Conservation (phyloP, 2,329 filamentous ascomycete species). For the Alternaria alternata region DNA sequence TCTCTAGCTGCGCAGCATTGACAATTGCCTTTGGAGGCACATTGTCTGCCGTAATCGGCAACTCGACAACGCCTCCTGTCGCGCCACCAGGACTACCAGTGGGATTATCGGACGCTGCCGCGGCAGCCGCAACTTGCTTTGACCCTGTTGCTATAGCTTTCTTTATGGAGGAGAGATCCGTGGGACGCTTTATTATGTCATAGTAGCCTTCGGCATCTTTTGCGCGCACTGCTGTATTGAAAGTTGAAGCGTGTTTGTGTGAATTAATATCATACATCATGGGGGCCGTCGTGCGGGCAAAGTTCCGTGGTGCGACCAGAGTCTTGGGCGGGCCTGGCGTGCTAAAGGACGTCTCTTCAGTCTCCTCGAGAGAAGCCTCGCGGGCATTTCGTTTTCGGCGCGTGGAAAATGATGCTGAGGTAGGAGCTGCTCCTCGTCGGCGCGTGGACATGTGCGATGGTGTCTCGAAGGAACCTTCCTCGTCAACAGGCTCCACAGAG, state of each 20-base stretch:
- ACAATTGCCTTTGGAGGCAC: slow-evolving; percentile 89
- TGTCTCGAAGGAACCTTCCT: slow-evolving; percentile 38
- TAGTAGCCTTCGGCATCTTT: slow-evolving; percentile 61
- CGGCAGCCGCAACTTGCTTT: slow-evolving; percentile 65
- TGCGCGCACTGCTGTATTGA: slow-evolving; percentile 58
- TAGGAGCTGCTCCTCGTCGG: slow-evolving; percentile 32
- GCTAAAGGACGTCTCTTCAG: slow-evolving; percentile 37
- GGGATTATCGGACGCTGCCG: slow-evolving; percentile 62
- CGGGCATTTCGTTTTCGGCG: slow-evolving; percentile 55
- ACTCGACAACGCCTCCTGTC: slow-evolving; percentile 49
- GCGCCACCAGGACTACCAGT: slow-evolving; percentile 66
- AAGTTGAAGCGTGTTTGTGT: slow-evolving; percentile 62
- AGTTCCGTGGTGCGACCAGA: slow-evolving; percentile 58
- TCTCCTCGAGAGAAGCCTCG: slow-evolving; percentile 43
- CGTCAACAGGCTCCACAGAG: slow-evolving; percentile 53
- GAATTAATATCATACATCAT: slow-evolving; percentile 61
- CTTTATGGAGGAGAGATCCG: slow-evolving; percentile 61
- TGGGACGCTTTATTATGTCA: slow-evolving; percentile 61
- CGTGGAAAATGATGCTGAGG: slow-evolving; percentile 36
- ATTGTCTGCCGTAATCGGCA: slow-evolving; percentile 77
- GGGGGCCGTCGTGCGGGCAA: slow-evolving; percentile 56
- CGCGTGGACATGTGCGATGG: slow-evolving; percentile 44
- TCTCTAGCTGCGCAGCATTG: slow-evolving; percentile 90
- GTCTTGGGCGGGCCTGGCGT: slow-evolving; percentile 38
- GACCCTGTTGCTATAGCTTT: slow-evolving; percentile 58